phyloP scores from a whole-genome alignment of 2,329 filamentous ascomycete species.

The Botrytis paeoniae region DNA sequence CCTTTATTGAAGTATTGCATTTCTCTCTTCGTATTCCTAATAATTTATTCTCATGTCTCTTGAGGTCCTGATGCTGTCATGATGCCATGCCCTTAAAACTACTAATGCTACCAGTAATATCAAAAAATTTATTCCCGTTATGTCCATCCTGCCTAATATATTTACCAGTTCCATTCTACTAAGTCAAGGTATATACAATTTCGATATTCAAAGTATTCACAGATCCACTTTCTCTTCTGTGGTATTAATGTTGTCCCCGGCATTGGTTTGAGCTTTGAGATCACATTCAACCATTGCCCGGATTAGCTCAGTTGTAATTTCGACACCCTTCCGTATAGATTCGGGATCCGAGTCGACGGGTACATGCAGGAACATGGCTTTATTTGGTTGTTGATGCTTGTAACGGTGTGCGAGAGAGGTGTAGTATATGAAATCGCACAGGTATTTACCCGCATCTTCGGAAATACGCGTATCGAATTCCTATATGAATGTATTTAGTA shows the following conservation, averaged over 20 bases:
- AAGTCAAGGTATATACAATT: neutral
- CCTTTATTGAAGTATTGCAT: neutral
- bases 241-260: neutral
- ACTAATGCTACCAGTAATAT: neutral
- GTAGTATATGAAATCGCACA: slow-evolving; percentile 79
- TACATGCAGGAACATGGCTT: slow-evolving; percentile 70
- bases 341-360: slow-evolving; percentile 55
- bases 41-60: neutral
- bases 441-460: slow-evolving; percentile 67
- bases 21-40: neutral
- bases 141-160: neutral
- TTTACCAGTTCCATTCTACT: too few species aligned
- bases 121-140: neutral
- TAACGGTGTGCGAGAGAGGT: slow-evolving; percentile 59
- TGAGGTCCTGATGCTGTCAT: too few species aligned
- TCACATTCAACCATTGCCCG: slow-evolving; percentile 51
- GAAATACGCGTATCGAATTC: slow-evolving; percentile 54
- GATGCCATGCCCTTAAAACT: neutral
- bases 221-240: neutral
- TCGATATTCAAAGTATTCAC: neutral
- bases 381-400: slow-evolving; percentile 46
- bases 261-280: neutral
- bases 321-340: slow-evolving; percentile 48
- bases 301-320: slow-evolving; percentile 54
- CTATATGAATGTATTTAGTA: neutral